A percentile compares a stretch with the other conserved stretches of the same genome.
Conservation (phyloP, 371 early-diverging fungal species). For the Haplosporangium sp. region DNA sequence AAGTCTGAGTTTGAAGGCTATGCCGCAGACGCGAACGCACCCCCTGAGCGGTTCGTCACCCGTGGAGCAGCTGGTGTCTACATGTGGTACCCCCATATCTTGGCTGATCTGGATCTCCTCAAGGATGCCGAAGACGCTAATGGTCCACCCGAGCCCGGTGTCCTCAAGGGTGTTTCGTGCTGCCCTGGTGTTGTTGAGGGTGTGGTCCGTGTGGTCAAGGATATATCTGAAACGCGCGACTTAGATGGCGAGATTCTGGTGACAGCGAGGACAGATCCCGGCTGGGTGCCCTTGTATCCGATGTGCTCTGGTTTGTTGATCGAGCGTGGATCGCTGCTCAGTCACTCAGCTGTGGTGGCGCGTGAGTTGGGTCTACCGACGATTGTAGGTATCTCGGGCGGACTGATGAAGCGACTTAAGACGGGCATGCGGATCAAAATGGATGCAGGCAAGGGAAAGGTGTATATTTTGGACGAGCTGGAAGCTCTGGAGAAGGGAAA, state of each 20-base stretch:
- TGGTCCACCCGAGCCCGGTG: conserved; percentile 51
- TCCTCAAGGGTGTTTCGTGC: conserved; percentile 55
- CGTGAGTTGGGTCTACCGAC: conserved; percentile 55
- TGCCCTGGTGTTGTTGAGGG: conserved; percentile 53
- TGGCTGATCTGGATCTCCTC: conserved; percentile 51
- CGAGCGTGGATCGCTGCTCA: conserved; percentile 53
- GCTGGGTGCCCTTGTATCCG: conserved; percentile 56
- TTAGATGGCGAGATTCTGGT: conserved; percentile 53
- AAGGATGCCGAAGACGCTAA: conserved; percentile 52
- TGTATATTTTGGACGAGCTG: conserved; percentile 51
- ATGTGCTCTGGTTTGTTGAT: conserved; percentile 56
- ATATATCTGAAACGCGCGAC: conserved; percentile 47
- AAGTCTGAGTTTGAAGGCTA: conserved; percentile 50
- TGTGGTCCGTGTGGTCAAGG: conserved; percentile 51
- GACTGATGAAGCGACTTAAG: conserved; percentile 51
- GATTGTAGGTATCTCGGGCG: conserved; percentile 55
- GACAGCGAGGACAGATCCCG: conserved; percentile 55
- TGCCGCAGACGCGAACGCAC: conserved; percentile 40
- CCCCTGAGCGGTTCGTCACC: conserved; percentile 49
- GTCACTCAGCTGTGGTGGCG: conserved; percentile 56
- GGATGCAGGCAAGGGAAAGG: conserved; percentile 55
- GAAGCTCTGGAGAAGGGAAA: conserved; percentile 50
- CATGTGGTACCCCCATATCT: conserved; percentile 56
- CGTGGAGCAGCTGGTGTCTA: conserved; percentile 53
- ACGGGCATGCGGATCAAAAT: conserved; percentile 49